Evolutionary conservation across 2,329 filamentous ascomycete genomes (phyloP).

Genomic region (Diaporthe australafricana): DNA sequence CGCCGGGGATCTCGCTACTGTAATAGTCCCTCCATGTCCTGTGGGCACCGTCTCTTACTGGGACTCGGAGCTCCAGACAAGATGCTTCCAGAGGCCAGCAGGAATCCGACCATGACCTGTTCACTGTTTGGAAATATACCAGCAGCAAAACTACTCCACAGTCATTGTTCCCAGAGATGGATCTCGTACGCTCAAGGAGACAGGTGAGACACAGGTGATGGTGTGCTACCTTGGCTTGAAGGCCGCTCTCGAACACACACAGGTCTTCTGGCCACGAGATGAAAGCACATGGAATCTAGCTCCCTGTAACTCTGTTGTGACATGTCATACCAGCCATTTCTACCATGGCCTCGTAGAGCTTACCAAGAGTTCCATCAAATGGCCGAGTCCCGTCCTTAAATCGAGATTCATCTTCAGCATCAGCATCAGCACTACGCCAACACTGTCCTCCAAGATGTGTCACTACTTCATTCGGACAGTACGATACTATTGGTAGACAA

Average conservation of each 20-base stretch:
- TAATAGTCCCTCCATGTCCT: not conserved
- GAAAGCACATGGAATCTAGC: not conserved
- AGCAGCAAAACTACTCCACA: not conserved
- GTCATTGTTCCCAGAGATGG: not conserved
- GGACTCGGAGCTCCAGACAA: not conserved
- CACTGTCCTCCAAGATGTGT: too few relatives aligned
- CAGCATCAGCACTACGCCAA: not conserved
- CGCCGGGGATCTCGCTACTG: not conserved
- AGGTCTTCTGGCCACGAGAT: not conserved
- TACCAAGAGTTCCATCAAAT: not conserved
- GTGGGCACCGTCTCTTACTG: not conserved
- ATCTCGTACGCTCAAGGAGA: not conserved
- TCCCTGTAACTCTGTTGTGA: too few relatives aligned
- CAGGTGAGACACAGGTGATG: too few relatives aligned
- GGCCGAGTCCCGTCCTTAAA: not conserved
- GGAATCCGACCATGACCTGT: not conserved
- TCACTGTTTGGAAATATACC: not conserved
- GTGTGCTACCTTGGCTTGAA: not conserved
- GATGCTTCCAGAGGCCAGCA: not conserved
- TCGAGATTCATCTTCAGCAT: conserved; percentile 1
- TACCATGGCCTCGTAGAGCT: not conserved
- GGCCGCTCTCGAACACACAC: not conserved
- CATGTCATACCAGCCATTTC: not conserved
- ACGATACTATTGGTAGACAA: not conserved
- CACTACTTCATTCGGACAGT: not conserved